These are phyloP conservation scores for Lentinus polychrous DNA, from an alignment of 1,284 basidiomycete genomes.

Conservation along the genomic window DNA sequence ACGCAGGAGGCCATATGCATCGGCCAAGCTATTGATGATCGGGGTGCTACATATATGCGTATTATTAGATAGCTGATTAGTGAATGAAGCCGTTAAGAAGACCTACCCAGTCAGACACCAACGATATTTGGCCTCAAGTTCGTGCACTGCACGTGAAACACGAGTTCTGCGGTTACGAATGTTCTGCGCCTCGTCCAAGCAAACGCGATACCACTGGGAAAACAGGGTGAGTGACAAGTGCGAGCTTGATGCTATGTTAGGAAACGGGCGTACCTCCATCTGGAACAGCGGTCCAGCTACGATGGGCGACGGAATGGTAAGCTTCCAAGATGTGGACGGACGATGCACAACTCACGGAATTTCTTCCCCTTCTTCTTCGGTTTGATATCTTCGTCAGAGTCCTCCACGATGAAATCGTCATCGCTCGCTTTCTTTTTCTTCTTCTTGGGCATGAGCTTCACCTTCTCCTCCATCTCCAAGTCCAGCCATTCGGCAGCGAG, in stretches of 20 bases:
- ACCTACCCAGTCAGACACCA: conserved; percentile 51
- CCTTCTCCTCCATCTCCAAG: conserved; percentile 39
- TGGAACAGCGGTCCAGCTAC: conserved; percentile 41
- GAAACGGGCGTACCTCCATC: conserved; percentile 29
- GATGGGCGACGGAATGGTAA: background rate
- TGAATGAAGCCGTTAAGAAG: background rate
- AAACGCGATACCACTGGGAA: conserved; percentile 41
- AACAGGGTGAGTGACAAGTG: background rate
- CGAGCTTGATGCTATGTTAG: conserved; percentile 1
- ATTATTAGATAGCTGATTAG: background rate
- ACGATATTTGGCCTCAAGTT: conserved; percentile 35
- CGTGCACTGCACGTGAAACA: conserved; percentile 43
- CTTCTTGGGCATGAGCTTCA: conserved; percentile 32
- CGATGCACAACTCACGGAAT: conserved; percentile 17
- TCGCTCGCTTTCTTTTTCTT: conserved; percentile 28
- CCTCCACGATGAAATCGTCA: conserved; percentile 35
- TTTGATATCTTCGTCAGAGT: conserved; percentile 26
- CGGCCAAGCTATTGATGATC: conserved; percentile 45
- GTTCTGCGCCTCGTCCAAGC: conserved; percentile 51
- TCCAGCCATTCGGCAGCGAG: conserved; percentile 45
- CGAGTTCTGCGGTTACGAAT: conserved; percentile 46
- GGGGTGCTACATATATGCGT: conserved; percentile 40
- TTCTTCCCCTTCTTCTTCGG: conserved; percentile 27
- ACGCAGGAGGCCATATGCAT: conserved; percentile 44
- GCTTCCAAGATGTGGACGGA: background rate